Conservation (phyloP, 257 asterid species). For the Salvia hispanica region DNA sequence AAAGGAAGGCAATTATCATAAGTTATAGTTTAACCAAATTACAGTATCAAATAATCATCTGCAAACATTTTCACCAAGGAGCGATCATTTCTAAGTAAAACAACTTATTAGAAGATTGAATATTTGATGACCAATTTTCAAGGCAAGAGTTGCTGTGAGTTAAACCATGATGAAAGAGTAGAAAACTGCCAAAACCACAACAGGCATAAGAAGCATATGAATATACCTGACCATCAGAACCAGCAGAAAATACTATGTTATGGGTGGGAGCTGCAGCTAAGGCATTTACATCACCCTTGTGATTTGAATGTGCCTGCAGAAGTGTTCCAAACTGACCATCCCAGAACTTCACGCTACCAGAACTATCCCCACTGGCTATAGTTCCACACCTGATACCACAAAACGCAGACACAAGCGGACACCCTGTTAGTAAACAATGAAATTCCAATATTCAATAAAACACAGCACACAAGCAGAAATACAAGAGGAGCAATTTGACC, state of each 20-base stretch:
- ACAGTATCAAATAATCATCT: not conserved
- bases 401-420: not conserved
- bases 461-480: slow-evolving; percentile 12
- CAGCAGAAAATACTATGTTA: slow-evolving; percentile 84
- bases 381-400: slow-evolving; percentile 68
- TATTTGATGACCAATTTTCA: not conserved
- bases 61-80: not conserved
- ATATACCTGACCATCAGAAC: slow-evolving; percentile 97
- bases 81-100: not conserved
- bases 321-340: slow-evolving; percentile 86
- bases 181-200: slow-evolving; percentile 9
- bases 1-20: not conserved
- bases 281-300: slow-evolving; percentile 91
- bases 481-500: slow-evolving; percentile 20
- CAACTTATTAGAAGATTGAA: slow-evolving; percentile 12
- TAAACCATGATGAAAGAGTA: slow-evolving; percentile 1
- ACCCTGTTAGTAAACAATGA: not conserved
- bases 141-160: not conserved
- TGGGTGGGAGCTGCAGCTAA: slow-evolving; percentile 87
- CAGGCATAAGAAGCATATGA: not conserved
- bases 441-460: not conserved
- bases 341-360: slow-evolving; percentile 94
- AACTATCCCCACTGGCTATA: slow-evolving; percentile 88
- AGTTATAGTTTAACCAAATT: slow-evolving; percentile 11
- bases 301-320: slow-evolving; percentile 77